Conservation (phyloP, 2,329 filamentous ascomycete genomes). For the Aspergillus chevalieri region DNA sequence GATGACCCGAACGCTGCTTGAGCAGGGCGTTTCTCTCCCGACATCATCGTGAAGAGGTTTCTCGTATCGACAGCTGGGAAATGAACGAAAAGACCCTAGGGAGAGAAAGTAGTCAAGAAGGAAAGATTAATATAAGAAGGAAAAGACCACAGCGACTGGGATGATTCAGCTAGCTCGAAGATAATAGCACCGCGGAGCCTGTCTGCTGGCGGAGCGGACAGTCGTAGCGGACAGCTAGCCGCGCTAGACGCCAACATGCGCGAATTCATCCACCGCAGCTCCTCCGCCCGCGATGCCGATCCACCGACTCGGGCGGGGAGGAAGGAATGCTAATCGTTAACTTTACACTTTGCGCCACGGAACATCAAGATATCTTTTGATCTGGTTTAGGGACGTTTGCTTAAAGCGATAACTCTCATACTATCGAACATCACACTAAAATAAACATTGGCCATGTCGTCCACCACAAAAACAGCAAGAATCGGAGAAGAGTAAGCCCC, state of each 20-base stretch:
- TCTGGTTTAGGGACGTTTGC: background rate
- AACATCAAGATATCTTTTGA: background rate
- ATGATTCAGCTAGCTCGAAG: background rate
- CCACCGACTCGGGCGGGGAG: conserved; percentile 16
- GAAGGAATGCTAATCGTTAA: conserved; percentile 9
- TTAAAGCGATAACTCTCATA: background rate
- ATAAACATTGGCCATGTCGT: conserved; percentile 40
- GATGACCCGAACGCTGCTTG: conserved; percentile 71
- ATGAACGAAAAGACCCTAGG: background rate
- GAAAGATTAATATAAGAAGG: background rate
- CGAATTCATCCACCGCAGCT: conserved; percentile 6
- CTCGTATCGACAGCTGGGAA: background rate
- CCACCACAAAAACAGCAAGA: conserved; percentile 60
- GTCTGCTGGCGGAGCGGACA: background rate
- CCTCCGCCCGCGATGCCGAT: conserved; percentile 9
- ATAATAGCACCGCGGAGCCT: conserved; percentile 1
- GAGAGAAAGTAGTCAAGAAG: background rate
- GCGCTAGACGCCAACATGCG: conserved; percentile 19
- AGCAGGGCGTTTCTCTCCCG: conserved; percentile 86
- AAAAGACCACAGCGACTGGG: background rate
- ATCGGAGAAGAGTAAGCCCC: conserved; percentile 66
- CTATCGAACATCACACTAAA: conserved; percentile 1
- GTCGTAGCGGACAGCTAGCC: conserved; percentile 8
- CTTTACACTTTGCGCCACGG: conserved; percentile 1
- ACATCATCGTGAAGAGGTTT: conserved; percentile 52